Conservation (phyloP, 257 asterid genomes). For the Solanum medicagineum region DNA sequence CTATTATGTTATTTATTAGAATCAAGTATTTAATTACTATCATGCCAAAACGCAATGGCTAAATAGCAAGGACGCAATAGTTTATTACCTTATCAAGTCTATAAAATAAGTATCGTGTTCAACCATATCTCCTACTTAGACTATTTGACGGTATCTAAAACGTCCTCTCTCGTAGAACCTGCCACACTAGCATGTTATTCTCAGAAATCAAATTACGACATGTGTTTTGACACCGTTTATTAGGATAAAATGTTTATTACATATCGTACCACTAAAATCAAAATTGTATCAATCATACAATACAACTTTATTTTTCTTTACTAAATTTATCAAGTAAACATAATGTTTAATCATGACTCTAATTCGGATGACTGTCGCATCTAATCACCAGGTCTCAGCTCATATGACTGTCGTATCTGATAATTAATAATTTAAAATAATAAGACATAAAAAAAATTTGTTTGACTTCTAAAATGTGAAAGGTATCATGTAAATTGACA, state of each 20-base stretch:
- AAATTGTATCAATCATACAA: too few species aligned
- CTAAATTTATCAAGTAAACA: not conserved
- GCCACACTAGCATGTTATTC: not conserved
- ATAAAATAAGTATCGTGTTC: not conserved
- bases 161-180: not conserved
- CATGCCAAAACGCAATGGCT: not conserved
- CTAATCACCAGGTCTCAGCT: too few species aligned
- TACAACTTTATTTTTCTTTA: not conserved
- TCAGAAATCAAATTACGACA: not conserved
- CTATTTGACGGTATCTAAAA: not conserved
- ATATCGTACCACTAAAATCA: too few species aligned
- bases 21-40: not conserved
- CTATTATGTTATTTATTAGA: not conserved
- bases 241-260: not conserved
- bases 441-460: not conserved
- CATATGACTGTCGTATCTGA: fast-evolving
- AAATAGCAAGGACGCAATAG: not conserved
- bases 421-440: not conserved
- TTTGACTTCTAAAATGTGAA: not conserved
- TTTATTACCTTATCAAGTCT: not conserved
- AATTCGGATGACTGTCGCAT: not conserved
- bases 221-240: not conserved
- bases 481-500: not conserved
- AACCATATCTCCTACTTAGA: not conserved
- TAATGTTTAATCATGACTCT: not conserved